Conservation (phyloP, 2,329 filamentous ascomycete species). For the Rhytidhysteron rufulum region DNA sequence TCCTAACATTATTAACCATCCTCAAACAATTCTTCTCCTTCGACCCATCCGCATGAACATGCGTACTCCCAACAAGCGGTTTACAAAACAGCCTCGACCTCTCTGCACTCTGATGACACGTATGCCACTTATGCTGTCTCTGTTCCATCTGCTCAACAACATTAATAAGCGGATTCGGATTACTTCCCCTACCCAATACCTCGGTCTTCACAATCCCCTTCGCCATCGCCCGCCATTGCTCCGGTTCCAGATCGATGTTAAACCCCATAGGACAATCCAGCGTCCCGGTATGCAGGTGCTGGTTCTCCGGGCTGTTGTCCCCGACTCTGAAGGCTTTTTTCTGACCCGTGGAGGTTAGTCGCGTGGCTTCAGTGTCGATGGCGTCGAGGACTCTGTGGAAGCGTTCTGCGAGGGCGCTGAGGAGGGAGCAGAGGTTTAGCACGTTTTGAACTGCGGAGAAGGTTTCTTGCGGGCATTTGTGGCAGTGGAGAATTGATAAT, state of each 20-base stretch:
- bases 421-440: constrained; percentile 38
- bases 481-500: constrained; percentile 37
- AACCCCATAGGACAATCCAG: constrained; percentile 43
- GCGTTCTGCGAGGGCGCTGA: constrained; percentile 40
- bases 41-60: neutral
- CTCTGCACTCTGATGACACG: too few species aligned
- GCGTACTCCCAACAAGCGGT: too few species aligned
- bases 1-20: constrained; percentile 4
- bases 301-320: constrained; percentile 35
- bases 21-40: constrained; percentile 8
- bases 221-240: constrained; percentile 42
- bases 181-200: constrained; percentile 35
- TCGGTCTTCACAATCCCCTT: constrained; percentile 45
- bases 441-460: constrained; percentile 45
- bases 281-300: constrained; percentile 42
- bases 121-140: constrained; percentile 43
- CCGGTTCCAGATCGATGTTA: constrained; percentile 39
- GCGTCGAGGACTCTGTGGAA: constrained; percentile 38
- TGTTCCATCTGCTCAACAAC: constrained; percentile 38
- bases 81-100: too few species aligned
- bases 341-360: constrained; percentile 23
- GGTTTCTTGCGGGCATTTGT: constrained; percentile 38
- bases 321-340: constrained; percentile 43
- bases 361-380: constrained; percentile 38
- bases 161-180: constrained; percentile 26